Percentiles rank a stretch among this genome's conserved stretches.
These are phyloP conservation scores for Cladosporium colombiae DNA, from an alignment of 2,329 filamentous ascomycete genomes.

Conservation along the genomic window DNA sequence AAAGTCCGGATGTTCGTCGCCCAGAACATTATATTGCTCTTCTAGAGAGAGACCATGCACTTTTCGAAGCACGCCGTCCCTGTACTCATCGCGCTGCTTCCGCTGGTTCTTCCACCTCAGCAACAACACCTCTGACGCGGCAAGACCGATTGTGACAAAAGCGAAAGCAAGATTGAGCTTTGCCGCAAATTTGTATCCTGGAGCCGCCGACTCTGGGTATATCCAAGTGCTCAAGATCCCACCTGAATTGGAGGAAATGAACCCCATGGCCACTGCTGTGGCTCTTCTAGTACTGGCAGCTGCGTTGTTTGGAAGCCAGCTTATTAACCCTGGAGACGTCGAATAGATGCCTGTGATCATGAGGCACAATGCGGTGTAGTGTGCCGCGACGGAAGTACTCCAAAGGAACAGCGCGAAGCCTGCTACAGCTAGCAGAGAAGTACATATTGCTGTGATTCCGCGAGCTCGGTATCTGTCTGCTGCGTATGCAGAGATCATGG, in stretches of 20 bases:
- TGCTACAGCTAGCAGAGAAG: constrained; percentile 68
- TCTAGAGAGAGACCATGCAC: not conserved
- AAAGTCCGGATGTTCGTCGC: constrained; percentile 59
- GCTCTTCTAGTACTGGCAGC: constrained; percentile 87
- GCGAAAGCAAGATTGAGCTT: constrained; percentile 10
- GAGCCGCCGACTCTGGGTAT: constrained; percentile 7
- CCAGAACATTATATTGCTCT: constrained; percentile 62
- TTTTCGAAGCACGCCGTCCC: constrained; percentile 41
- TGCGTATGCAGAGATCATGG: constrained; percentile 68
- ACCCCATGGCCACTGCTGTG: constrained; percentile 81
- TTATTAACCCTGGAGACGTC: constrained; percentile 80
- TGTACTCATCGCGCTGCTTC: constrained; percentile 64
- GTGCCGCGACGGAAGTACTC: constrained; percentile 62
- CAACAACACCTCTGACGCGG: constrained; percentile 69
- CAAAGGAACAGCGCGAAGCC: constrained; percentile 80
- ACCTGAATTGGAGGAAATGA: constrained; percentile 42
- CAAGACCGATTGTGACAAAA: constrained; percentile 66
- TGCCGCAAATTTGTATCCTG: constrained; percentile 9
- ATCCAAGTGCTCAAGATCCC: constrained; percentile 10
- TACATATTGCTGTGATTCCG: constrained; percentile 75
- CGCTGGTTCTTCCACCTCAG: constrained; percentile 66
- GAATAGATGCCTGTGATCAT: constrained; percentile 88
- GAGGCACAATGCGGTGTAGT: constrained; percentile 81
- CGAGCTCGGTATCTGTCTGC: constrained; percentile 73
- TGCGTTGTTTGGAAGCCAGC: constrained; percentile 83